These are phyloP conservation scores for Begonia peltatifolia DNA, from an alignment of 306 rosid species.

Conservation along the genomic window DNA sequence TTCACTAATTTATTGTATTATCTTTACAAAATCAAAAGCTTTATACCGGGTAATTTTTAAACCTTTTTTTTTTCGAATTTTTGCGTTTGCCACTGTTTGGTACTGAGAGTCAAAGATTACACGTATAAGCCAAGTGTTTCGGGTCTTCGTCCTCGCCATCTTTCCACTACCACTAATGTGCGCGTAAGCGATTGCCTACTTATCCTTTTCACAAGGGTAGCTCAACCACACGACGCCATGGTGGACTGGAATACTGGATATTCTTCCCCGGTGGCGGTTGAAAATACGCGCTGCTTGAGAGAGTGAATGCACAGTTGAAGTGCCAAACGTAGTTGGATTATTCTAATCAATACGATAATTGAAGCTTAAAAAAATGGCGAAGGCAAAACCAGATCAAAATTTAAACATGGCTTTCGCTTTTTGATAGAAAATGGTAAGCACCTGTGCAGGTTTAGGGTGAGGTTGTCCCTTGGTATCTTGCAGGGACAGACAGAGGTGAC, in stretches of 20 bases:
- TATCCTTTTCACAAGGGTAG: background rate
- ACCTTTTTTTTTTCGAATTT: constrained; percentile 3
- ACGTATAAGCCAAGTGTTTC: constrained; percentile 4
- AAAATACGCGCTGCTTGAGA: background rate
- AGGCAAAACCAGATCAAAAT: no score
- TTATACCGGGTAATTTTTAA: background rate
- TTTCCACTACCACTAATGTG: constrained; percentile 52
- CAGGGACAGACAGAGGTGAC: constrained; percentile 36
- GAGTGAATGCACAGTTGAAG: background rate
- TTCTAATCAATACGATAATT: no score
- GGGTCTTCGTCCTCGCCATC: constrained; percentile 20
- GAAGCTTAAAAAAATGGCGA: no score
- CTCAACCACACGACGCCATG: constrained; percentile 15
- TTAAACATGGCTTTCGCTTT: background rate
- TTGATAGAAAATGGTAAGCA: no score
- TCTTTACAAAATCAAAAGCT: background rate
- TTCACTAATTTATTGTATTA: constrained; percentile 11
- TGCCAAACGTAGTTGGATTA: background rate
- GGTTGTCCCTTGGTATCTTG: constrained; percentile 33
- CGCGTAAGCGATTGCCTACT: constrained; percentile 30
- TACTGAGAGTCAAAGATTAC: constrained; percentile 31
- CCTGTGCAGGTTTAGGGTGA: no score
- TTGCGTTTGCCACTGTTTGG: constrained; percentile 7
- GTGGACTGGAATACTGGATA: background rate
- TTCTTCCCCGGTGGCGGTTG: background rate